Base-by-base conservation (phyloP, 2,329 filamentous ascomycete species). In the Epichloe hybrida region DNA sequence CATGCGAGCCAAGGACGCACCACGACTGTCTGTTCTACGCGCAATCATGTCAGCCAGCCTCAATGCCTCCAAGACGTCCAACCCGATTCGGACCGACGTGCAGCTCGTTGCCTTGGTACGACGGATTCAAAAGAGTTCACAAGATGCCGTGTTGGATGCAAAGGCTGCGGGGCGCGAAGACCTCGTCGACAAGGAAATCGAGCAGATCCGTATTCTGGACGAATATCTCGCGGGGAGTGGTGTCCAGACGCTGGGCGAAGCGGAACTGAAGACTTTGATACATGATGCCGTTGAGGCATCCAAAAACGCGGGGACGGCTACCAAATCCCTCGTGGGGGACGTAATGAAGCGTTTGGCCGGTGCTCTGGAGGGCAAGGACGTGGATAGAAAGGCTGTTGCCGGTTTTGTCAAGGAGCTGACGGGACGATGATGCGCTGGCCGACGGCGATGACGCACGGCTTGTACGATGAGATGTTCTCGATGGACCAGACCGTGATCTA, bases 31-130 rank as follows among this genome's bases (percentile, higher is more conserved):
- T 39, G 84, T 87, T 38, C 74, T 91, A 46, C 83, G 86, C 57
- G 66, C 74, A 40, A 69, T 90, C 54, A 75, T 90, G 56, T 74
- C 84, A 35, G 77, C 84, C 55, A 80, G 84, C 54, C 81, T 83
- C 58, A 90, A 89, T 66, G 81, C 84, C 36, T 83, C 81, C 63
- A 90, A 90, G 68, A 88, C 84, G 13, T 62, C 74, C 39, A 72
- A 70, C 39, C 86, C 86, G n/a, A 79, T 90, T 61, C 72, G 70
- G 50, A 86, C 80, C 21, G 85, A 91, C 64, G 74, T 77, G 55
- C 79, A 85, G 60, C 73, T 91, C 50, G 77, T 88, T 31, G 69
- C 73, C 7, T 71, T 90, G 46, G 74, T 93, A 51, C 76, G 79
- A 55, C 84, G 82, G 66, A 76, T 80, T 48, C 75, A 77, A 21